A percentile compares a stretch with the other conserved stretches of the same genome.
Conservation (phyloP, 805 yeast genomes). For the Saccharomycopsis sp. region DNA sequence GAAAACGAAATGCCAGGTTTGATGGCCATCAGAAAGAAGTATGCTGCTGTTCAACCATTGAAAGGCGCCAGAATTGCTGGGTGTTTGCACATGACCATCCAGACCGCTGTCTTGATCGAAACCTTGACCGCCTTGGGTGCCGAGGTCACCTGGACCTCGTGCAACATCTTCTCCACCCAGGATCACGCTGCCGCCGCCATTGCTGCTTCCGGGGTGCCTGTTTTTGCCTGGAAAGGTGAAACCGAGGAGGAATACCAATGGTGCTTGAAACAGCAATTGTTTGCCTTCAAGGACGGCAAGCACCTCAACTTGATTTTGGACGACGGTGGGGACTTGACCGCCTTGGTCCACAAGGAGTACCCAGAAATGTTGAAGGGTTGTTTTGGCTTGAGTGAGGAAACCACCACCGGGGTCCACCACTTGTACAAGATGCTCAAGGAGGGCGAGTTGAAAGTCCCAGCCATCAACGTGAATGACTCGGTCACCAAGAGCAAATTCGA, state of each 20-base stretch:
- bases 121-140: conserved; percentile 97
- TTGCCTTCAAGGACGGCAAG: conserved; percentile 92
- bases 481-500: conserved; percentile 99
- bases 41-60: conserved; percentile 88
- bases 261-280: conserved; percentile 99
- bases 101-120: conserved; percentile 97
- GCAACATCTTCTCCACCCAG: conserved; percentile 99
- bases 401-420: conserved; percentile 99
- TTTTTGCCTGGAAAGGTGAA: conserved; percentile 99
- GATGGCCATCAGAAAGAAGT: conserved; percentile 91
- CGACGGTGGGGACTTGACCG: conserved; percentile 98
- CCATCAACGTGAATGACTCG: conserved; percentile 97
- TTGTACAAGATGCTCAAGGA: conserved; percentile 93
- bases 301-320: conserved; percentile 95
- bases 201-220: conserved; percentile 99
- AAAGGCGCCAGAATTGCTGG: conserved; percentile 99
- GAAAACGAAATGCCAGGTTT: conserved; percentile 99
- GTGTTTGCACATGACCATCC: conserved; percentile 98
- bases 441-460: conserved; percentile 88
- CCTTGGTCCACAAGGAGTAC: conserved; percentile 93
- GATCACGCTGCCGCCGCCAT: conserved; percentile 99
- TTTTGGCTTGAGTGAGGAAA: conserved; percentile 96
- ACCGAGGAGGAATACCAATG: conserved; percentile 98
- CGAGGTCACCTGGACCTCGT: conserved; percentile 98
- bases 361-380: conserved; percentile 95